phyloP scores from a whole-genome alignment of 2,329 filamentous ascomycete genomes.

The Cladosporium phlei region DNA sequence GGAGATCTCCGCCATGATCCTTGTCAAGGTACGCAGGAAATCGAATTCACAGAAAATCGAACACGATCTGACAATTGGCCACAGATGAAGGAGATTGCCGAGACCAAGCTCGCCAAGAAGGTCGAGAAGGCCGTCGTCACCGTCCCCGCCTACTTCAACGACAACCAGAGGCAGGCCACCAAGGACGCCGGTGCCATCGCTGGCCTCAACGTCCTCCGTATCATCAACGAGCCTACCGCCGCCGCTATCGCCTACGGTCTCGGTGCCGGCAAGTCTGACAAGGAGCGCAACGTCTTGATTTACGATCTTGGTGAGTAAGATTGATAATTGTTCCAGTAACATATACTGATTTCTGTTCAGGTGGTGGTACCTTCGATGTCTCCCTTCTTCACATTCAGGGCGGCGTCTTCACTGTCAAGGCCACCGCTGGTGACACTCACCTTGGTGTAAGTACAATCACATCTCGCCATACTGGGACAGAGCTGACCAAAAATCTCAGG shows the following conservation, averaged over 20 bases:
- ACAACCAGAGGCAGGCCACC: conserved; percentile 99
- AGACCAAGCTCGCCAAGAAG: conserved; percentile 97
- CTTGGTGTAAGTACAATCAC: neutral
- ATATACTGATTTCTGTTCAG: no score
- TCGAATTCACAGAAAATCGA: neutral
- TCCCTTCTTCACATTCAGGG: conserved; percentile 98
- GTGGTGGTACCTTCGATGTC: conserved; percentile 99
- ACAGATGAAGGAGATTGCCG: conserved; percentile 98
- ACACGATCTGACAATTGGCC: conserved; percentile 18
- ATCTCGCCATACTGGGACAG: neutral
- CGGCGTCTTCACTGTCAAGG: conserved; percentile 98
- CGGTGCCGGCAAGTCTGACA: conserved; percentile 57
- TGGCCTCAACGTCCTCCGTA: conserved; percentile 96
- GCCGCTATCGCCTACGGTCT: conserved; percentile 98
- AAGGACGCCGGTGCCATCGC: conserved; percentile 98
- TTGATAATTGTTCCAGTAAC: no score
- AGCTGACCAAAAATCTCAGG: conserved; percentile 70
- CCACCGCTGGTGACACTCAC: conserved; percentile 75
- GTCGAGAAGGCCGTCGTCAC: conserved; percentile 99
- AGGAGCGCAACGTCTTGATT: conserved; percentile 98
- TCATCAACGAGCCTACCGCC: conserved; percentile 99
- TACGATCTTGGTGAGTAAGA: conserved; percentile 99
- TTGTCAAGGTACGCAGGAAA: conserved; percentile 71
- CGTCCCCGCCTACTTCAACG: conserved; percentile 99
- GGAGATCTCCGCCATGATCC: conserved; percentile 98